Conservation (phyloP, 441 rosid genomes). For the Pelargonium fulgidum region DNA sequence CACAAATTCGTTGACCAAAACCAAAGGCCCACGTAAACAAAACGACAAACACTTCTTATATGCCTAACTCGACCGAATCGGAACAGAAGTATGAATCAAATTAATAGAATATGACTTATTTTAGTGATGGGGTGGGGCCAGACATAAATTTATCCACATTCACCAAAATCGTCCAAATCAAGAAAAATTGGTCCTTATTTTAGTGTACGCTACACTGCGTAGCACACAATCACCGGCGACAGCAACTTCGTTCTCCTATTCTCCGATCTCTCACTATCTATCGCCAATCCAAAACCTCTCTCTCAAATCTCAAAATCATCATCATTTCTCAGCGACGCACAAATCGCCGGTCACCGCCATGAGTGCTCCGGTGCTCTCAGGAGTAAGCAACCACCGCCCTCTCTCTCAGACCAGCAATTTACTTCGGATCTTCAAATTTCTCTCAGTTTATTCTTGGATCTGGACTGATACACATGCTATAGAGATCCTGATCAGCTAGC, state of each 20-base stretch:
- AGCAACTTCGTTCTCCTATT: not conserved
- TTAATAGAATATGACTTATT: too few species aligned
- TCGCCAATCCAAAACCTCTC: not conserved
- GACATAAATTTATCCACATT: too few species aligned
- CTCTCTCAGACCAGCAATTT: not conserved
- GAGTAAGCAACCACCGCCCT: constrained; percentile 20
- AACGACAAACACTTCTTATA: too few species aligned
- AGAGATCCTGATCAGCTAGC: not conserved
- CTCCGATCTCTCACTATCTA: not conserved
- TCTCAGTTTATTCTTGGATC: not conserved
- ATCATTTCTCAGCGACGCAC: not conserved
- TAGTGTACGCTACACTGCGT: not conserved
- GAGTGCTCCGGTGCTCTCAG: constrained; percentile 53
- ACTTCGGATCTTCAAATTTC: constrained; percentile 27
- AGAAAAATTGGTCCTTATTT: too few species aligned
- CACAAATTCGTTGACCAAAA: too few species aligned
- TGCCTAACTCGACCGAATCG: too few species aligned
- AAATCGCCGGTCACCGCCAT: constrained; percentile 24
- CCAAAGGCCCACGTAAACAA: too few species aligned
- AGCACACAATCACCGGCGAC: not conserved
- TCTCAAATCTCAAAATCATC: not conserved
- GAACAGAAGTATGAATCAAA: too few species aligned
- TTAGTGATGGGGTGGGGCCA: too few species aligned
- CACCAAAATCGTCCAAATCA: too few species aligned
- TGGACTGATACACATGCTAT: not conserved